Conservation (phyloP, 139 green algal species). For the Auxenochlorella pyrenoidosa region DNA sequence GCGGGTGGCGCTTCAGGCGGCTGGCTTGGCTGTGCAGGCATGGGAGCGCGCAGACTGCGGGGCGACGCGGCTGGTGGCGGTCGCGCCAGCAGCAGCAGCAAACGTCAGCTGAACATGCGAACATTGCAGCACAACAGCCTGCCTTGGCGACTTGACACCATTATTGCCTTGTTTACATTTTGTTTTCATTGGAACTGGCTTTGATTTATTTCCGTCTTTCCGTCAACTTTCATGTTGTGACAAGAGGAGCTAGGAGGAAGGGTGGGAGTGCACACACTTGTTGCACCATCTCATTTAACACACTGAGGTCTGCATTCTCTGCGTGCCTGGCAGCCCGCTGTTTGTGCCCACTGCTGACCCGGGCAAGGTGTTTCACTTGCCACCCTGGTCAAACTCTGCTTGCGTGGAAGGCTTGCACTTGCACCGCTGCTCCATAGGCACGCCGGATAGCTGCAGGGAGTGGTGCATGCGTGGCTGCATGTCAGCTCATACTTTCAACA, state of each 20-base stretch:
- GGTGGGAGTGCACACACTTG: too few relatives aligned
- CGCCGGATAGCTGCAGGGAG: neutral
- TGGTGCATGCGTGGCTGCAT: too few relatives aligned
- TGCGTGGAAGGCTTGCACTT: constrained; percentile 36
- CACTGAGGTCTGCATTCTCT: too few relatives aligned
- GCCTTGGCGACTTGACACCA: too few relatives aligned
- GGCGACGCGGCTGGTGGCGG: constrained; percentile 6
- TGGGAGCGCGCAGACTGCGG: neutral
- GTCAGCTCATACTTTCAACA: too few relatives aligned
- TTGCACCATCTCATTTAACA: too few relatives aligned
- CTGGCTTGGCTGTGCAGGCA: neutral
- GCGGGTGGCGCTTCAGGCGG: neutral
- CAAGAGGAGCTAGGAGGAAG: neutral
- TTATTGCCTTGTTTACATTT: neutral
- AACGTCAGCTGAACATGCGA: too few relatives aligned
- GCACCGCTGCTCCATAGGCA: constrained; percentile 41
- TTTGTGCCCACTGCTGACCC: neutral
- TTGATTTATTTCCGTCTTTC: neutral
- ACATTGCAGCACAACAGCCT: too few relatives aligned
- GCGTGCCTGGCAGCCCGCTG: neutral
- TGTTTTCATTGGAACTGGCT: neutral
- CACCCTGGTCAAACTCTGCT: neutral
- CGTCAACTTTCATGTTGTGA: neutral
- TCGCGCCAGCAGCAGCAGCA: neutral
- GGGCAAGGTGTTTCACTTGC: too few relatives aligned